Evolutionary conservation across 257 asterid genomes (phyloP), one percentile per base, ranked within the genome.

Genomic region (Verbena officinalis): DNA sequence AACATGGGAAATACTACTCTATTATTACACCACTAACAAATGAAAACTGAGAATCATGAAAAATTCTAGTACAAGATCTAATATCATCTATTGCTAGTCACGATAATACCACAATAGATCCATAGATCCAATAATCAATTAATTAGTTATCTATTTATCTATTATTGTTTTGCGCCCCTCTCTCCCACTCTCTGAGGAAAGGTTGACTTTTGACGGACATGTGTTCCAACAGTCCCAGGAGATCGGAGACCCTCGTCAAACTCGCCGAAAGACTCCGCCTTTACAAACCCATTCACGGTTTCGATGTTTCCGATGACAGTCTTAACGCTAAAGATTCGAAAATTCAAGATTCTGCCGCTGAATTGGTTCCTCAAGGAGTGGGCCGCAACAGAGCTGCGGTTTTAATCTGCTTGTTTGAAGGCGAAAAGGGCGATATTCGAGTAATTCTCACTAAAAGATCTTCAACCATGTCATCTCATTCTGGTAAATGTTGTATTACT

Each of bases 391-490:
- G 75, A 72, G 90, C 96, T 55, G 93, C 96, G 15, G 97, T 90
- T 45, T 51, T 90, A 77, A 80, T 90, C 64, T 87, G 93, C 68
- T 74, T 90, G 34, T 90, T 83, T 58, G 81, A 85, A 73, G 95
- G 83, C 9, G 64, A 71, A 67, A 55, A 52, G 4, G 89, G 87
- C 1, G 80, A 84, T 14, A 52, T 90, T 68, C 92, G 96, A 22
- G 96, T 90, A 0, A 79, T 90, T 49, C 96, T 90, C 43, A 90
- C 96, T 14, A 76, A 81, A 70, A 75, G 97, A 80, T 83, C 97
- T 50, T 85, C 92, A 9, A 66, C 68, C 1, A 70, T 90, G 21
- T 78, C 96, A 24, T 72, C 92, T 46, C 86, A 87, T 66, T 80
- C 96, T 16, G 95, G 95, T 86, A 64, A 13, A 44, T 39, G 7